Conservation (phyloP, 331 rosid species). For the Cydonia oblonga region DNA sequence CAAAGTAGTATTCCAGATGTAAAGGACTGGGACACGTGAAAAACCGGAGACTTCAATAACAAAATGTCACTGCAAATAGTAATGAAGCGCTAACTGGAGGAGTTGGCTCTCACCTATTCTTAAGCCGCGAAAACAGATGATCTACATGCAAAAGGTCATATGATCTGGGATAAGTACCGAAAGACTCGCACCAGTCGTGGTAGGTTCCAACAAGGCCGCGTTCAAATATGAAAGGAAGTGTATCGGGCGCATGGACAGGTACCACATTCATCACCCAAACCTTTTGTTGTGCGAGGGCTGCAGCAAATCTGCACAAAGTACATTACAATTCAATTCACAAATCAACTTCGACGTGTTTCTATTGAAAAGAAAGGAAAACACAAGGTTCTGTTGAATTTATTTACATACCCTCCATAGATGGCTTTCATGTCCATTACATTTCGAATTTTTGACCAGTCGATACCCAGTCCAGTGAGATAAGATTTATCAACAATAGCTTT, state of each 20-base stretch:
- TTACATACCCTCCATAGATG: conserved; percentile 82
- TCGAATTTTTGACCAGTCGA: conserved; percentile 73
- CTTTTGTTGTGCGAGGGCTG: conserved; percentile 63
- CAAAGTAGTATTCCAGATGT: neutral
- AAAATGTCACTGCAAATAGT: neutral
- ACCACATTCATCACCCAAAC: conserved; percentile 98
- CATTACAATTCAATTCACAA: neutral
- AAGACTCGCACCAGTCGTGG: conserved; percentile 97
- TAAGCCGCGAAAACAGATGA: conserved; percentile 91
- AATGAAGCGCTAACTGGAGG: neutral
- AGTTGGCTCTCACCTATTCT: conserved; percentile 47
- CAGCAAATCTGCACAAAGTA: conserved; percentile 52
- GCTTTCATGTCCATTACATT: conserved; percentile 98
- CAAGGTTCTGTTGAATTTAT: conserved; percentile 4
- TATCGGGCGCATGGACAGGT: conserved; percentile 73
- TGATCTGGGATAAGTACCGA: conserved; percentile 80
- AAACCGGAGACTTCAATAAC: neutral
- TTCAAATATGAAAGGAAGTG: conserved; percentile 77
- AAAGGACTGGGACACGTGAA: neutral
- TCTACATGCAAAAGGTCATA: conserved; percentile 90
- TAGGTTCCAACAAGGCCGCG: conserved; percentile 81
- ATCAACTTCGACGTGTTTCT: neutral
- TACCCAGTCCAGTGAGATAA: conserved; percentile 77
- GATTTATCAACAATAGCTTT: conserved; percentile 60
- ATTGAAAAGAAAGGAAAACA: neutral